phyloP scores from a whole-genome alignment of 164 flowering plant species.

The Akebia trifoliata region DNA sequence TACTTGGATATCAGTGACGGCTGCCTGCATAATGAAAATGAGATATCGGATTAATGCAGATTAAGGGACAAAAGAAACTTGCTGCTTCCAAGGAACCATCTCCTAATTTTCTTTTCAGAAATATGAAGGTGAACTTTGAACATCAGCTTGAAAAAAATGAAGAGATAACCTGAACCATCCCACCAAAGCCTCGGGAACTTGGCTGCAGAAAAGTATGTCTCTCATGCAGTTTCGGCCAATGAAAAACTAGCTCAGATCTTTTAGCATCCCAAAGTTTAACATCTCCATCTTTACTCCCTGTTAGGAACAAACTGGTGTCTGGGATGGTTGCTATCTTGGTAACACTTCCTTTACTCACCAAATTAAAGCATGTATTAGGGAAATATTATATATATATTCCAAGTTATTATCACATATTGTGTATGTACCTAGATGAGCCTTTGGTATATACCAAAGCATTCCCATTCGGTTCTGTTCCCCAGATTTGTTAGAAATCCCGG shows the following conservation, averaged over 20 bases:
- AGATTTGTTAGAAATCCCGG: slow-evolving; percentile 22
- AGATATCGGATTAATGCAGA: slow-evolving; percentile 4
- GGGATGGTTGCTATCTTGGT: slow-evolving; percentile 80
- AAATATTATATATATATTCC: neutral
- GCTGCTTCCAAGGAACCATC: neutral
- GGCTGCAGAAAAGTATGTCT: slow-evolving; percentile 90
- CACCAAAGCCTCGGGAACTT: slow-evolving; percentile 78
- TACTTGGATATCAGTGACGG: slow-evolving; percentile 82
- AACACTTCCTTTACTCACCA: slow-evolving; percentile 56
- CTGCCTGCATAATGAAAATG: slow-evolving; percentile 52
- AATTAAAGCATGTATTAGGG: neutral
- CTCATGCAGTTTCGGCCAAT: slow-evolving; percentile 92
- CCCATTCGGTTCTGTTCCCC: slow-evolving; percentile 71
- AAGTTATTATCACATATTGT: neutral
- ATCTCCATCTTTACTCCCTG: slow-evolving; percentile 98
- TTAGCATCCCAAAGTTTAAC: slow-evolving; percentile 99
- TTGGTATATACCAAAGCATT: slow-evolving; percentile 98
- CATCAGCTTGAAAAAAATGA: neutral
- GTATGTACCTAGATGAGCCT: slow-evolving; percentile 82
- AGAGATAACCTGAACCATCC: slow-evolving; percentile 64
- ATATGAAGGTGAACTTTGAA: neutral
- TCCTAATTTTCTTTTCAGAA: neutral
- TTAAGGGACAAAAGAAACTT: neutral
- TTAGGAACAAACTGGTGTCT: slow-evolving; percentile 84
- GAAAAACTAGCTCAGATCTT: slow-evolving; percentile 55